Evolutionary conservation across 768 basidiomycete species (phyloP), one percentile per base, ranked within the genome.

Genomic region (Cystofilobasidium macerans): DNA sequence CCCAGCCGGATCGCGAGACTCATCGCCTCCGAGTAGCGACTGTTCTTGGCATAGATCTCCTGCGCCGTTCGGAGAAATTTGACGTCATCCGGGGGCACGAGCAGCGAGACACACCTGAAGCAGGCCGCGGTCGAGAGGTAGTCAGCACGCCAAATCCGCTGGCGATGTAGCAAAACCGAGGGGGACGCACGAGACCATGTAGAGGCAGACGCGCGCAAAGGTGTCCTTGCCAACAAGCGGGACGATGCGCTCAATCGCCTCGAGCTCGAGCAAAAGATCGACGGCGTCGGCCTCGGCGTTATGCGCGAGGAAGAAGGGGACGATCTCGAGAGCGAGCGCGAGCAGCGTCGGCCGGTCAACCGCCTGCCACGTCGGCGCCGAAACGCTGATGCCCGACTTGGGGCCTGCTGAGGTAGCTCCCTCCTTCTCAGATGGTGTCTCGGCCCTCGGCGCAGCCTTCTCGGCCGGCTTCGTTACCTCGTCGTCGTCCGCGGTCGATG

Each of bases 201-300:
- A 99, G 58, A 87, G 84, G 71, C 92, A 94, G 7, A 99, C 93
- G 59, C 95, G 85, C 57, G 79, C 80, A 72, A 82, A 98, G 0
- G 88, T 93, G 76, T 93, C 88, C 32, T 85, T 81, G 71, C 98
- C 93, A 24, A 95, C 86, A 48, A 92, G 77, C 14, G 83, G 78
- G 22, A 82, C 80, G 69, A 97, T 85, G 72, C 83, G 82, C 68
- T 85, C 81, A 30, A 95, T 86, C 70, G 88, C 87, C 75, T 99
- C 95, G 70, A 98, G 78, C 72, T 97, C 95, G 72, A 95, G 85
- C 66, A 98, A 78, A 38, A 98, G 79, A 78, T 98, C 95, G 36
- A 99, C 93, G 0, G 94, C 95, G 74, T 99, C 95, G 35, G 92
- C 93, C 76, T 99, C 95, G 13, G 93, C 95, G 72, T 99, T 97